phyloP scores from a whole-genome alignment of 768 basidiomycete genomes.

The Mycena filopes region DNA sequence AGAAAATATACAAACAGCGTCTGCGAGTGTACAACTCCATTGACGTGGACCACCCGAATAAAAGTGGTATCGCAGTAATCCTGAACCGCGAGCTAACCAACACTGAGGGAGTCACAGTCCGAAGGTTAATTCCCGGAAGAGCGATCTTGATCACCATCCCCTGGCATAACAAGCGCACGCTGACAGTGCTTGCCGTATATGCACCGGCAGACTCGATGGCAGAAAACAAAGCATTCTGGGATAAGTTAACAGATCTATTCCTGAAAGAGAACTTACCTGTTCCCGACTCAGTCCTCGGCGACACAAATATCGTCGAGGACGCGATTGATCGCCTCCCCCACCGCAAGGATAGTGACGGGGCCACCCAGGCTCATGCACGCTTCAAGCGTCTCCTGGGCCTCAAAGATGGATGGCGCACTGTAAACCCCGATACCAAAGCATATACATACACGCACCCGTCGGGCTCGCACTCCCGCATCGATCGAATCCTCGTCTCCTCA shows the following conservation, averaged over 20 bases:
- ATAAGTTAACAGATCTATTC: background rate
- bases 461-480: constrained; percentile 10
- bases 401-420: constrained; percentile 22
- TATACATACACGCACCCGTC: background rate
- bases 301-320: constrained; percentile 20
- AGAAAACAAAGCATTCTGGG: constrained; percentile 31
- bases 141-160: constrained; percentile 16
- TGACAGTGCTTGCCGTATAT: constrained; percentile 30
- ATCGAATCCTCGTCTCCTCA: background rate
- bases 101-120: background rate
- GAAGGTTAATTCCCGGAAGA: background rate
- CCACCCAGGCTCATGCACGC: background rate
- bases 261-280: background rate
- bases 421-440: background rate
- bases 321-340: constrained; percentile 14
- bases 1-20: background rate
- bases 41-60: background rate
- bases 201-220: constrained; percentile 28
- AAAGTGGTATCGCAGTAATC: constrained; percentile 27
- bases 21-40: constrained; percentile 17
- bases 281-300: constrained; percentile 18
- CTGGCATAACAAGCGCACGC: constrained; percentile 12
- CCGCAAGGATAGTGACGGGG: background rate
- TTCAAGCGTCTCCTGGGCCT: constrained; percentile 3
- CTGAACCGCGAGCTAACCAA: constrained; percentile 33